Conservation (phyloP, 2,329 filamentous ascomycete genomes). For the Monilinia polystroma region DNA sequence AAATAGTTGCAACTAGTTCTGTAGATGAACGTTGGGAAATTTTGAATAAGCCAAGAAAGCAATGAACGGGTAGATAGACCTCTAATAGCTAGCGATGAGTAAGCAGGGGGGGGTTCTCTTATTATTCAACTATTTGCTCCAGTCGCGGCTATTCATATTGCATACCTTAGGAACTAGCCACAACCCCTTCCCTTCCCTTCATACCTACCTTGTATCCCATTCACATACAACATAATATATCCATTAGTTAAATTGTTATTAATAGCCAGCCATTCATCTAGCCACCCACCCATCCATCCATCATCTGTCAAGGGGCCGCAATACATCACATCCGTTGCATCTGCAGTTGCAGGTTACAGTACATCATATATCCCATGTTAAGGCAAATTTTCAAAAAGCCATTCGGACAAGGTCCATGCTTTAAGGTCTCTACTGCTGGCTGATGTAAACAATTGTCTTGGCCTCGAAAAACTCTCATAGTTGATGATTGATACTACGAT, state of each 20-base stretch:
- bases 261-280: background rate
- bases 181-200: too few species aligned
- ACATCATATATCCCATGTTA: conserved; percentile 12
- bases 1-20: too few species aligned
- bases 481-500: background rate
- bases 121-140: background rate
- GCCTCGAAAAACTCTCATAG: conserved; percentile 2
- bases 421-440: background rate
- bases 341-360: conserved; percentile 13
- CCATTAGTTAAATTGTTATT: background rate
- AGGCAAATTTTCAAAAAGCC: conserved; percentile 9
- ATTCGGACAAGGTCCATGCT: background rate
- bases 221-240: too few species aligned
- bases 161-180: too few species aligned
- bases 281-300: background rate
- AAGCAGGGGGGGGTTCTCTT: background rate
- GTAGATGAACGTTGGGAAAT: too few species aligned
- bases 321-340: background rate
- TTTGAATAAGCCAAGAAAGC: too few species aligned
- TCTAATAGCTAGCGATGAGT: background rate
- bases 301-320: background rate
- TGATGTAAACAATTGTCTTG: conserved; percentile 16
- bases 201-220: too few species aligned
- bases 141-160: too few species aligned
- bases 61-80: too few species aligned